phyloP scores from a whole-genome alignment of 2,329 filamentous ascomycete species.

The Alternaria gansuensis region DNA sequence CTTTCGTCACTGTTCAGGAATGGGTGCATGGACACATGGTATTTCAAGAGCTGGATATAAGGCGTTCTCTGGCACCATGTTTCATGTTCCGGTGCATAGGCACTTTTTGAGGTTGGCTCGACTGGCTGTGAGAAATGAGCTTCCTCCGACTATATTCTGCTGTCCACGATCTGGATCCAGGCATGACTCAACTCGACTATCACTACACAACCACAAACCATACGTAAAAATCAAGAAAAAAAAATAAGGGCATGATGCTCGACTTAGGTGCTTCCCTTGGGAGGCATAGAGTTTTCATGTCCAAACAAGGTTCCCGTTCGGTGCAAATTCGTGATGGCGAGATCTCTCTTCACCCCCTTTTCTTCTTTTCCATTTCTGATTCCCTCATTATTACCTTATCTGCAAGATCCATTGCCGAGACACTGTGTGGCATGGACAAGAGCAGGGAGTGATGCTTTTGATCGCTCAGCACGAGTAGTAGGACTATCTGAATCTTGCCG shows the following conservation, averaged over 20 bases:
- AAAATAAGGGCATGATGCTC: conserved; percentile 51
- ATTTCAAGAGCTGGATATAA: conserved; percentile 22
- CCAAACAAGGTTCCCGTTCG: conserved; percentile 21
- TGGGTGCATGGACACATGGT: conserved; percentile 21
- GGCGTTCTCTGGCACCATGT: conserved; percentile 21
- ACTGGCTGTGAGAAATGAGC: conserved; percentile 29
- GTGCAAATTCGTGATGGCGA: conserved; percentile 10
- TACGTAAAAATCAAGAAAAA: conserved; percentile 40
- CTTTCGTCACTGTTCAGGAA: conserved; percentile 28
- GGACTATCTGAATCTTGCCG: background rate
- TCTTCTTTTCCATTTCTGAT: background rate
- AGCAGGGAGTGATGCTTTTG: background rate
- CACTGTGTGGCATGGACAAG: background rate
- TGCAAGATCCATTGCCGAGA: background rate
- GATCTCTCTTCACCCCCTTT: background rate
- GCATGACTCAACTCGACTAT: conserved; percentile 36
- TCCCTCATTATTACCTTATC: background rate
- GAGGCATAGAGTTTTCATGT: conserved; percentile 42
- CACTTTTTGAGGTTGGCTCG: conserved; percentile 23
- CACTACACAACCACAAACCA: conserved; percentile 31
- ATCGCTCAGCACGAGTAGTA: background rate
- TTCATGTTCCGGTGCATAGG: conserved; percentile 23
- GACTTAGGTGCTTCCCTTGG: conserved; percentile 24
- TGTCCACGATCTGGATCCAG: conserved; percentile 35
- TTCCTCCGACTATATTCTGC: conserved; percentile 32